Percentiles rank a stretch among this genome's conserved stretches.
These are phyloP conservation scores for Nigrospora sphaerica DNA, from an alignment of 2,329 filamentous ascomycete genomes.

Conservation along the genomic window DNA sequence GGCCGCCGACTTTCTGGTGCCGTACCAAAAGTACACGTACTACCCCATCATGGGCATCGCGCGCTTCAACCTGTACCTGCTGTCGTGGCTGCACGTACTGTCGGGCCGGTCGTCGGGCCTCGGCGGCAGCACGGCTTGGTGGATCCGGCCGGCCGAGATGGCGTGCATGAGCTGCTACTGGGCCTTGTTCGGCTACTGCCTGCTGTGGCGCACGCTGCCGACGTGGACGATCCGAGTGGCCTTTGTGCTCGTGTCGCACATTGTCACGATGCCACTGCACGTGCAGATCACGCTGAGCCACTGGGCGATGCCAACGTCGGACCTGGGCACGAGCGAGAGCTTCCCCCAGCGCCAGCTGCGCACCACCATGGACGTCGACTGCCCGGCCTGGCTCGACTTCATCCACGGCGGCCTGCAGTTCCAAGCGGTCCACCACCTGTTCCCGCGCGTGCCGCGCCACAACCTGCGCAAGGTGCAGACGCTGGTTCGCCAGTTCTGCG, in stretches of 20 bases:
- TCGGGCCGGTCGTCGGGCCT: slow-evolving; percentile 47
- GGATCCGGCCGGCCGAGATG: slow-evolving; percentile 62
- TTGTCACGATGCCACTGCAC: slow-evolving; percentile 61
- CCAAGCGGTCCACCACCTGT: slow-evolving; percentile 65
- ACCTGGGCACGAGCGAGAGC: slow-evolving; percentile 57
- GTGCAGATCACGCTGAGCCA: slow-evolving; percentile 67
- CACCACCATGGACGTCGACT: slow-evolving; percentile 70
- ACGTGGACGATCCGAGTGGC: slow-evolving; percentile 48
- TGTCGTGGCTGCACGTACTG: slow-evolving; percentile 60
- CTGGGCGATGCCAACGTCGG: slow-evolving; percentile 63
- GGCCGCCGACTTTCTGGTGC: slow-evolving; percentile 50
- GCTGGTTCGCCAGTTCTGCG: slow-evolving; percentile 55
- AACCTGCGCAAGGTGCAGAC: slow-evolving; percentile 56
- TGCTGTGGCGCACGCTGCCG: slow-evolving; percentile 54
- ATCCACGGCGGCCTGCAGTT: slow-evolving; percentile 68
- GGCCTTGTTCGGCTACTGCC: slow-evolving; percentile 61
- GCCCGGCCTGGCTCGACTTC: slow-evolving; percentile 65
- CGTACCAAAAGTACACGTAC: slow-evolving; percentile 59
- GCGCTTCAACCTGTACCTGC: slow-evolving; percentile 65
- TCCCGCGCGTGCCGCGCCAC: slow-evolving; percentile 61
- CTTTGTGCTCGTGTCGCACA: slow-evolving; percentile 59
- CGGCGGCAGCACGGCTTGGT: slow-evolving; percentile 51
- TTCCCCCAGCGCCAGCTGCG: slow-evolving; percentile 64
- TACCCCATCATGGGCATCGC: slow-evolving; percentile 62
- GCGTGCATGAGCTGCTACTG: slow-evolving; percentile 57